Evolutionary conservation across 2,329 filamentous ascomycete genomes (phyloP).

Genomic region (Alternaria ventricosa): DNA sequence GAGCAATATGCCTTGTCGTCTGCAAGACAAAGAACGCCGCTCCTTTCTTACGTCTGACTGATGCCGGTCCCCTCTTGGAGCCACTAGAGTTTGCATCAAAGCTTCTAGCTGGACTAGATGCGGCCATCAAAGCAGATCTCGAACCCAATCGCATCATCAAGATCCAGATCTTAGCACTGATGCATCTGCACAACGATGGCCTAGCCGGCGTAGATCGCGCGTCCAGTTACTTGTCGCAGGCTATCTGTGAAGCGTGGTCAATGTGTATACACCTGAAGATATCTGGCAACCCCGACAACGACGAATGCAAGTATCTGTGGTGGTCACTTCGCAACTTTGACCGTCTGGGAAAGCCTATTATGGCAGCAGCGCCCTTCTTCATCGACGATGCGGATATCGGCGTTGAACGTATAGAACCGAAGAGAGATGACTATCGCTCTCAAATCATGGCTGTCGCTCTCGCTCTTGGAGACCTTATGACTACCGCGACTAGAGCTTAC

Average conservation of each 20-base stretch:
- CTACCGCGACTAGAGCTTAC: not conserved
- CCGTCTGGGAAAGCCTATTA: slow-evolving; percentile 2
- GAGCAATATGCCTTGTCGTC: slow-evolving; percentile 4
- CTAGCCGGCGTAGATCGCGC: not conserved
- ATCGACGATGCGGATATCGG: slow-evolving; percentile 5
- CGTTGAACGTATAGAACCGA: not conserved
- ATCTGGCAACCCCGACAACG: not conserved
- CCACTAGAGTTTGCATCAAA: slow-evolving; percentile 2
- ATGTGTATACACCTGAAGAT: slow-evolving; percentile 4
- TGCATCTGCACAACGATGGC: slow-evolving; percentile 5
- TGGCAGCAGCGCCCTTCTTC: slow-evolving; percentile 6
- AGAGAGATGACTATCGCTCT: not conserved
- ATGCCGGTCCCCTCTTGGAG: not conserved
- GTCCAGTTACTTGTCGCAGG: not conserved
- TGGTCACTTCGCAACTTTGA: slow-evolving; percentile 9
- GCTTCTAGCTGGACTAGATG: slow-evolving; percentile 2
- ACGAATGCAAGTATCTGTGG: slow-evolving; percentile 2
- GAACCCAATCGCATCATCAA: slow-evolving; percentile 4
- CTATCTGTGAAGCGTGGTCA: slow-evolving; percentile 6
- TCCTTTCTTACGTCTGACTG: not conserved
- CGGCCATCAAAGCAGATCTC: slow-evolving; percentile 3
- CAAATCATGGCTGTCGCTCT: slow-evolving; percentile 1
- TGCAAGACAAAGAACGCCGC: slow-evolving; percentile 1
- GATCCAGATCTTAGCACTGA: slow-evolving; percentile 5
- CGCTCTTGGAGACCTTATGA: slow-evolving; percentile 3